Conservation (phyloP, 2,329 filamentous ascomycete genomes). For the Colletotrichum cordylinicola region DNA sequence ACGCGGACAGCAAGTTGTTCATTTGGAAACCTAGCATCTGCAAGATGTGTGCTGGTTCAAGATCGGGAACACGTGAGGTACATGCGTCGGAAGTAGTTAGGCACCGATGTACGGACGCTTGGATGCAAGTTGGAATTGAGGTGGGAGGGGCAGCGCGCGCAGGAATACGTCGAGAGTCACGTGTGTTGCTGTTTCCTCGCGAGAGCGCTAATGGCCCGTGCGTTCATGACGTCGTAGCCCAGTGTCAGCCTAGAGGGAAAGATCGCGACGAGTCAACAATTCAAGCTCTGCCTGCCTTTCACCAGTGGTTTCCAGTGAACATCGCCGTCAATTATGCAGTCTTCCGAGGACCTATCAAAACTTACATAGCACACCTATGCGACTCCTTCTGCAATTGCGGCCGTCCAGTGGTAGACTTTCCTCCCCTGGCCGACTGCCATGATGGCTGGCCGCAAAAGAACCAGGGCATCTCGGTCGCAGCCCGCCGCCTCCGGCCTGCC, state of each 20-base stretch:
- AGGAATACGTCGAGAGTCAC: not conserved
- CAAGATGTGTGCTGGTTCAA: not conserved
- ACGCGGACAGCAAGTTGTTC: not conserved
- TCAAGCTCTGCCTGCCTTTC: not conserved
- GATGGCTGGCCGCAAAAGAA: conserved; percentile 30
- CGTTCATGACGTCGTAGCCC: not conserved
- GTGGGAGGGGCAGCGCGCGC: not conserved
- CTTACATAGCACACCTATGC: not conserved
- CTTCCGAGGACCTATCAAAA: not conserved
- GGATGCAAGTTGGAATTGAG: not conserved
- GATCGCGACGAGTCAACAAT: not conserved
- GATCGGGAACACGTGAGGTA: not conserved
- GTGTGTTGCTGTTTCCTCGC: not conserved
- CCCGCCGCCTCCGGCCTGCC: conserved; percentile 29
- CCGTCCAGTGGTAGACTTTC: not conserved
- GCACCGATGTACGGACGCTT: not conserved
- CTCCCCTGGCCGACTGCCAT: not conserved
- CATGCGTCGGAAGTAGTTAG: not conserved
- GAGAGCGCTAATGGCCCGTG: not conserved
- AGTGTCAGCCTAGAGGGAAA: not conserved
- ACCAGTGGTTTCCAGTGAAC: not conserved
- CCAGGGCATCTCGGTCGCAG: conserved; percentile 27
- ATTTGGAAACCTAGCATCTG: not conserved
- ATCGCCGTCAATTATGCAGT: not conserved
- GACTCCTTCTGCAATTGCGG: not conserved